Base-by-base conservation (phyloP, 1,139 yeast species). In the Pichia sp. region DNA sequence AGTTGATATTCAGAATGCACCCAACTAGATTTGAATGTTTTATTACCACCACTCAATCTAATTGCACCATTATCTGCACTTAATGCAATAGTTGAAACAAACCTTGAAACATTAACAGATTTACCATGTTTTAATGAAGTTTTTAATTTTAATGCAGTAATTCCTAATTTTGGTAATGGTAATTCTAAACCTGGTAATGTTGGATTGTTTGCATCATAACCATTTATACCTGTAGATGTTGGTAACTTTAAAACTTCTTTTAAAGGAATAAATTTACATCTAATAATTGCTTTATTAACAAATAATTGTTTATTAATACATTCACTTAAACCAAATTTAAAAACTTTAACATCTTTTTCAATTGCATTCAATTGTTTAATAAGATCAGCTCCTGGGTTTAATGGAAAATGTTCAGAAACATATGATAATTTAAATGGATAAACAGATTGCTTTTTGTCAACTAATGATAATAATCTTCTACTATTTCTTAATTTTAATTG, bases 351-450 rank as follows among this genome's bases (percentile, higher is more conserved):
- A 51, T 80, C 82, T 50, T 72, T 65, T 49, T 71, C 70, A 50
- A 83, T 68, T 12, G 56, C 66, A 59, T 64, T 67, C 60, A 66
- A 74, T 33, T 66, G 67, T 20, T 62, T 62, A 32, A 66, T 59
- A 9, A 50, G 28, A 30, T 46, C 33, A 9, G 26, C 35, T 31
- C 66, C 62, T 32, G 67, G 56, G 41, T 72, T 64, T 39, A 80
- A 65, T 54, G 90, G 87, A 74, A 82, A 80, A 39, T 66, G 59
- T 25, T 71, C 69, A 16, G 84, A 72, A 42, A 83, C 67, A 62
- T 83, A 81, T 42, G 84, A 69, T 52, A 90, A 71, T 66, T 89
- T 90, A 73, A 92, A 87, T 47, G 98, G 97, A 65, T 77, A 92
- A 35, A 92, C 97, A 24, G 96, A 86, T 58, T 82, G 77, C 37